Evolutionary conservation across 306 rosid species (phyloP).

Genomic region (Argentina anserina): DNA sequence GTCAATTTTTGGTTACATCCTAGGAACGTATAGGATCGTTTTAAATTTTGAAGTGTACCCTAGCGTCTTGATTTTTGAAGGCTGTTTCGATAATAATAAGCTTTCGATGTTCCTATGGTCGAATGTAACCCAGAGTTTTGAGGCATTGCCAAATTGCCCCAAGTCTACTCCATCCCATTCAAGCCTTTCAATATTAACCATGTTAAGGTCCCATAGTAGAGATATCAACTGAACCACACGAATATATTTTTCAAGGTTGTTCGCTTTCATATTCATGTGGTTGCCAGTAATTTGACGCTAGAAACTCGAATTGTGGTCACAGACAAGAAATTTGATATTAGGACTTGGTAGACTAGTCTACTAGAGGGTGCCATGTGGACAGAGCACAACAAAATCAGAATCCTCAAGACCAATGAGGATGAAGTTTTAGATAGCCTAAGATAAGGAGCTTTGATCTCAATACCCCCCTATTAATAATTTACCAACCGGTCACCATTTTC

Average conservation of each 20-base stretch:
- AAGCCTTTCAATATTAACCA: not conserved
- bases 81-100: not conserved
- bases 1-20: not conserved
- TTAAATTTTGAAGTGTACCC: not conserved
- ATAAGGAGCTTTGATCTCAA: conserved; percentile 26
- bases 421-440: conserved; percentile 27
- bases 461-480: conserved; percentile 1
- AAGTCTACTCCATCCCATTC: not conserved
- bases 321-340: not conserved
- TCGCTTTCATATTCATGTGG: not conserved
- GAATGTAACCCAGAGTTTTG: not conserved
- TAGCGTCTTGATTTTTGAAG: not conserved
- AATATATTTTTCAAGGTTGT: not conserved
- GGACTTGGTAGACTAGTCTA: conserved; percentile 9
- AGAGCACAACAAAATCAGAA: conserved; percentile 8
- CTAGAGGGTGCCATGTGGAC: conserved; percentile 27
- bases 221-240: not conserved
- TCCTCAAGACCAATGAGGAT: conserved; percentile 29
- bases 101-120: not conserved
- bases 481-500: conserved; percentile 1
- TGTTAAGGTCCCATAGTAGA: not conserved
- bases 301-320: not conserved
- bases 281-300: not conserved
- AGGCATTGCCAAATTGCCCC: not conserved
- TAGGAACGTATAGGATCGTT: not conserved